A percentile compares a stretch with the other conserved stretches of the same genome.
Conservation (phyloP, 2,329 filamentous ascomycete genomes). For the Kalmusia sp. region DNA sequence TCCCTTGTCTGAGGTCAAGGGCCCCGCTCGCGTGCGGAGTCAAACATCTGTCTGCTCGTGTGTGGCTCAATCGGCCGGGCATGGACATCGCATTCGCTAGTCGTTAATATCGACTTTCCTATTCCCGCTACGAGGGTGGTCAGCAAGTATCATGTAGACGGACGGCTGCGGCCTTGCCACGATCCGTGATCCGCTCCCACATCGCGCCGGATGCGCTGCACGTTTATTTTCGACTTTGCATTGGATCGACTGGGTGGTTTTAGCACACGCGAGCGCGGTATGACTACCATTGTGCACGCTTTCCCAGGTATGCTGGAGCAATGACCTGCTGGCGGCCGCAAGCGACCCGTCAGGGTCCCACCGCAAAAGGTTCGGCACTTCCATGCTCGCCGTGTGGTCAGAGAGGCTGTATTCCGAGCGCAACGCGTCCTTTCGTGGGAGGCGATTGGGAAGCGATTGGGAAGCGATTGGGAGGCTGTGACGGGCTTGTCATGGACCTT, state of each 20-base stretch:
- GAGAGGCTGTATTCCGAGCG: conserved; percentile 1
- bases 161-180: conserved; percentile 37
- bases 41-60: conserved; percentile 22
- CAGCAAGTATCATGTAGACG: conserved; percentile 44
- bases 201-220: conserved; percentile 50
- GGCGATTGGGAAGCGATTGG: background rate
- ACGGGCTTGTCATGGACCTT: conserved; percentile 17
- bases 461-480: conserved; percentile 17
- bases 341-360: conserved; percentile 29
- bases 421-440: too few species aligned
- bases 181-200: conserved; percentile 48
- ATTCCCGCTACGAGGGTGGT: conserved; percentile 34
- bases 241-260: conserved; percentile 34
- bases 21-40: conserved; percentile 19
- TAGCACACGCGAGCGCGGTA: conserved; percentile 44
- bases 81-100: conserved; percentile 1
- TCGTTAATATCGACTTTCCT: conserved; percentile 27
- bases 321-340: too few species aligned
- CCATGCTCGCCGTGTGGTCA: conserved; percentile 3
- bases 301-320: too few species aligned
- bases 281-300: conserved; percentile 25
- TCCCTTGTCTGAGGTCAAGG: conserved; percentile 3
- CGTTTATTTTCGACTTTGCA: conserved; percentile 50
- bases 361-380: conserved; percentile 1
- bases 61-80: conserved; percentile 5